These are phyloP conservation scores for Epichloe gansuensis DNA, from an alignment of 2,329 filamentous ascomycete genomes.

Conservation along the genomic window DNA sequence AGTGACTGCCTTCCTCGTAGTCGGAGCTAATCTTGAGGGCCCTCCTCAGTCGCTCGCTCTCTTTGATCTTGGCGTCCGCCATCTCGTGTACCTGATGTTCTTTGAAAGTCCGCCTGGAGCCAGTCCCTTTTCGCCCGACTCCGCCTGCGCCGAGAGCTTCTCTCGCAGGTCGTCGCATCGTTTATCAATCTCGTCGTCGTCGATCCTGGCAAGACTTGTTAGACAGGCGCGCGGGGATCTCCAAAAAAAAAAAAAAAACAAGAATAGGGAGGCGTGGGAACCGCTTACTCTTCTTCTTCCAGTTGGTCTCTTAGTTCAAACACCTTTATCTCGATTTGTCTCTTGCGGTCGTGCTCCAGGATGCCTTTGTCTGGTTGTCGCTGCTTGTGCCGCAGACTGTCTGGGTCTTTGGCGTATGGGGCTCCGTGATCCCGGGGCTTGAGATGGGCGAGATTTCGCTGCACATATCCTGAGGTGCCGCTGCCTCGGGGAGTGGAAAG, in stretches of 20 bases:
- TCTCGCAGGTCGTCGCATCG: constrained; percentile 30
- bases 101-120: constrained; percentile 53
- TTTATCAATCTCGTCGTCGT: constrained; percentile 84
- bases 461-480: constrained; percentile 94
- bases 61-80: constrained; percentile 89
- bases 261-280: neutral
- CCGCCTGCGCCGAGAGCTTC: constrained; percentile 28
- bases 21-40: constrained; percentile 79
- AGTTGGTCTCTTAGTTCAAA: constrained; percentile 80
- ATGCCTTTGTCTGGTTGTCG: constrained; percentile 86
- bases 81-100: constrained; percentile 92
- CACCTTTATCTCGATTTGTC: constrained; percentile 85
- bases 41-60: constrained; percentile 77
- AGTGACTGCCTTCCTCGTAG: constrained; percentile 78
- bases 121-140: constrained; percentile 20
- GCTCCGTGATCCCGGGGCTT: constrained; percentile 68
- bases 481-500: constrained; percentile 88
- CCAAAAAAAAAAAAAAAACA: neutral
- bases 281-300: constrained; percentile 68
- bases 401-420: constrained; percentile 63
- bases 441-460: constrained; percentile 85
- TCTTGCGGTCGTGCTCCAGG: constrained; percentile 83
- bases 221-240: neutral
- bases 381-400: constrained; percentile 59
- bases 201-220: constrained; percentile 38